Conservation (phyloP, 805 yeast genomes). For the Zygotorulaspora florentina region DNA sequence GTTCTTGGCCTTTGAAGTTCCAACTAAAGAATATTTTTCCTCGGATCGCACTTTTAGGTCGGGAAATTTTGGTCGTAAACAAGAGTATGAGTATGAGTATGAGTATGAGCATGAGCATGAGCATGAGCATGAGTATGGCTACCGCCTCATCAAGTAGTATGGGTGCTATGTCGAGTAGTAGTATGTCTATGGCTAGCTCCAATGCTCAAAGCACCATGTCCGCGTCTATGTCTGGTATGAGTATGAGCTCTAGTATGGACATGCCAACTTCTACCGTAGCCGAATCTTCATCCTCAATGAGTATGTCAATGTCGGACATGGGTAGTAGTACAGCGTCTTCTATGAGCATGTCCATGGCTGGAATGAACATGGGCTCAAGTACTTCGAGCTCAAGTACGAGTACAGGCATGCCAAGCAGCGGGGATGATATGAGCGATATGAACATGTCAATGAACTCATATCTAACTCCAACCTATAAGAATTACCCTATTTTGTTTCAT, state of each 20-base stretch:
- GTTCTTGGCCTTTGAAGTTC: too few species aligned
- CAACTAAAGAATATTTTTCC: too few species aligned
- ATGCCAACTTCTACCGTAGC: conserved; percentile 7
- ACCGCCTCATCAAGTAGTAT: conserved; percentile 9
- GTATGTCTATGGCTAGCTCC: conserved; percentile 6
- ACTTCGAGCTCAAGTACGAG: conserved; percentile 2
- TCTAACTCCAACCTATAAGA: conserved; percentile 46
- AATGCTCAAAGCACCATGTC: conserved; percentile 6
- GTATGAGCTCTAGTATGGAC: conserved; percentile 1
- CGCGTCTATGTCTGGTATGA: conserved; percentile 3
- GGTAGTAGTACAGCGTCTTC: background rate
- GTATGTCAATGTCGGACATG: conserved; percentile 13
- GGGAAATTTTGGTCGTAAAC: too few species aligned
- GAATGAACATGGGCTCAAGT: conserved; percentile 13
- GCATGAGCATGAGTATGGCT: conserved; percentile 8
- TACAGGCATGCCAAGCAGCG: background rate
- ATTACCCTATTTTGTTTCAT: conserved; percentile 62
- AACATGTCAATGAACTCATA: conserved; percentile 53
- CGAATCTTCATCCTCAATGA: conserved; percentile 4
- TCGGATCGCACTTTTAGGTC: too few species aligned
- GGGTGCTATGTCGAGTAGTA: conserved; percentile 4
- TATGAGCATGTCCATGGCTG: conserved; percentile 7
- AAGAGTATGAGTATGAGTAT: conserved; percentile 6
- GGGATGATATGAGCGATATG: conserved; percentile 13
- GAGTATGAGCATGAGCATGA: conserved; percentile 4